These are phyloP conservation scores for Capsicum baccatum DNA, from an alignment of 257 asterid species.

Conservation along the genomic window DNA sequence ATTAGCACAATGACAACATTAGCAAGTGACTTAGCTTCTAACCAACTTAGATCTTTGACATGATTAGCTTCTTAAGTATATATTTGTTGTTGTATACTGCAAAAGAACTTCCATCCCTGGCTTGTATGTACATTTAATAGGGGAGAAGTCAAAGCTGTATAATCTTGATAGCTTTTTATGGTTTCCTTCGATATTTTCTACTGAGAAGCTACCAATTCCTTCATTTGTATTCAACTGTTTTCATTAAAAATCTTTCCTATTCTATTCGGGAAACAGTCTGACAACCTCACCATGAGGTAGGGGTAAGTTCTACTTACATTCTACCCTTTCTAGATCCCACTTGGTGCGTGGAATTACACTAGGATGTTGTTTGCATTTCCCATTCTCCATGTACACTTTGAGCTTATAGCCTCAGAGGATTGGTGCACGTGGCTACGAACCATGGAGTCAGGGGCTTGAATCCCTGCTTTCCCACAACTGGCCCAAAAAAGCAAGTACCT, in stretches of 20 bases:
- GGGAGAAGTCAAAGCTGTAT: constrained; percentile 34
- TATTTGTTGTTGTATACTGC: constrained; percentile 21
- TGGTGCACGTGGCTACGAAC: neutral
- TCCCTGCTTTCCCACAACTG: neutral
- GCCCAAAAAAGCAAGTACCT: neutral
- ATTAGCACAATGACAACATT: neutral
- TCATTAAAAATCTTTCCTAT: neutral
- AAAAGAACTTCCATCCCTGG: constrained; percentile 31
- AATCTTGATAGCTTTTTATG: constrained; percentile 34
- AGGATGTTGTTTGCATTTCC: neutral
- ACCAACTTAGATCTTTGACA: constrained; percentile 27
- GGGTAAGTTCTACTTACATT: no score
- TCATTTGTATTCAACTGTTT: constrained; percentile 15
- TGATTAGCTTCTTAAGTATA: constrained; percentile 32
- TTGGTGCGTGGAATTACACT: no score
- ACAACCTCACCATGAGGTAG: no score
- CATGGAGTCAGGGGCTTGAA: neutral
- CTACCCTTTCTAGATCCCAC: no score
- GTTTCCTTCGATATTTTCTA: constrained; percentile 18
- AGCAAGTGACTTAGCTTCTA: constrained; percentile 23
- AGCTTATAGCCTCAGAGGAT: neutral
- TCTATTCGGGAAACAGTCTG: no score
- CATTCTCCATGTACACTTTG: neutral
- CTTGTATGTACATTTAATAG: constrained; percentile 38
- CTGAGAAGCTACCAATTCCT: constrained; percentile 25